A percentile compares a stretch with the other conserved stretches of the same genome.
Evolutionary conservation across 805 yeast species (phyloP).

Genomic region (Candida coquimbonensis): DNA sequence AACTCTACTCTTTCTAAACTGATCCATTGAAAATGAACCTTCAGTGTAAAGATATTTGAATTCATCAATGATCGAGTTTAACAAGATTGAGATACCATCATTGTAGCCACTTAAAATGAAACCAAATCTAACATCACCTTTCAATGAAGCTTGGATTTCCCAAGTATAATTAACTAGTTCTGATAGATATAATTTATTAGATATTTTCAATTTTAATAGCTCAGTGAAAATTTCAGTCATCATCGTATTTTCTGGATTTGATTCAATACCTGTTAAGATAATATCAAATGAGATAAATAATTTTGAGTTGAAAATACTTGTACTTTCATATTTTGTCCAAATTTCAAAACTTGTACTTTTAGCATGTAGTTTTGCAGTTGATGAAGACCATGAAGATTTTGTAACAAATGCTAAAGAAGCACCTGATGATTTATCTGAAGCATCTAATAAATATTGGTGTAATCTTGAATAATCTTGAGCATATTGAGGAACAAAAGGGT

Average conservation of each 20-base stretch:
- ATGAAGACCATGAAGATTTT: slow-evolving; percentile 20
- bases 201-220: slow-evolving; percentile 34
- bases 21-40: slow-evolving; percentile 21
- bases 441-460: slow-evolving; percentile 18
- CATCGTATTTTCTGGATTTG: slow-evolving; percentile 35
- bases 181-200: slow-evolving; percentile 42
- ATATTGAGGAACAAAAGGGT: slow-evolving; percentile 30
- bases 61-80: slow-evolving; percentile 28
- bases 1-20: slow-evolving; percentile 41
- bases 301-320: slow-evolving; percentile 24
- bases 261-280: slow-evolving; percentile 22
- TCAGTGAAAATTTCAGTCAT: slow-evolving; percentile 49
- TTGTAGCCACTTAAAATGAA: slow-evolving; percentile 50
- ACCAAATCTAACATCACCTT: slow-evolving; percentile 46
- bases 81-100: slow-evolving; percentile 30
- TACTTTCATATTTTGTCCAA: slow-evolving; percentile 42
- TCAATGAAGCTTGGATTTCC: slow-evolving; percentile 46
- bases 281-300: slow-evolving; percentile 41
- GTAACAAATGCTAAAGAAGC: slow-evolving; percentile 29
- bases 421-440: slow-evolving; percentile 21
- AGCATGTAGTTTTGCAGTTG: slow-evolving; percentile 32
- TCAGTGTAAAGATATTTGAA: slow-evolving; percentile 21
- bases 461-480: slow-evolving; percentile 24
- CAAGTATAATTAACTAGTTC: slow-evolving; percentile 51
- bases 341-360: slow-evolving; percentile 34